Evolutionary conservation across 176 grass and related monocot species (phyloP).

Genomic region (Carex littledalei): DNA sequence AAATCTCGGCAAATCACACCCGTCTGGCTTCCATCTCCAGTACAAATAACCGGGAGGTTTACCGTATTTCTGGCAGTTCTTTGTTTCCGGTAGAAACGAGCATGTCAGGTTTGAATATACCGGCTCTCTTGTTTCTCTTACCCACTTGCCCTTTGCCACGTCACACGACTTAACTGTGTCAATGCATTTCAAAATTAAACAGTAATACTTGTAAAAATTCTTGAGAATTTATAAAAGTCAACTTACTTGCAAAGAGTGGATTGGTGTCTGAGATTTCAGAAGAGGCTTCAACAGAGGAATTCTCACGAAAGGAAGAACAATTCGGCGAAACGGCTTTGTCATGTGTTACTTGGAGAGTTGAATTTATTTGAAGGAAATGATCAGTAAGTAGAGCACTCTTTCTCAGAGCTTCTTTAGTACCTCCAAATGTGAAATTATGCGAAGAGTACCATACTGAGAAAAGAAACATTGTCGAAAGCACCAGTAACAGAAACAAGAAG

Average conservation of each 20-base stretch:
- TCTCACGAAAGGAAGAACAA: not conserved
- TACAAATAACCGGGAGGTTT: conserved; percentile 35
- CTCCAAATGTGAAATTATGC: not conserved
- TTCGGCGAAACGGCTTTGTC: not conserved
- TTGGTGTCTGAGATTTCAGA: not conserved
- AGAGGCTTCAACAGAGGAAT: not conserved
- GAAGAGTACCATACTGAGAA: conserved; percentile 20
- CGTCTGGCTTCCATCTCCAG: conserved; percentile 44
- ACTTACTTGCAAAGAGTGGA: not conserved
- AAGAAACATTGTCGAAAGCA: conserved; percentile 5
- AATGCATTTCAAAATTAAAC: not conserved
- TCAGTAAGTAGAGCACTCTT: conserved; percentile 6
- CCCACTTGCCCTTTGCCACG: conserved; percentile 40
- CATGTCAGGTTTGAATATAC: conserved; percentile 37
- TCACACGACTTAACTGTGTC: conserved; percentile 23
- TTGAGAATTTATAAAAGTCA: not conserved
- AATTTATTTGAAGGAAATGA: not conserved
- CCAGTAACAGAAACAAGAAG: conserved; percentile 11
- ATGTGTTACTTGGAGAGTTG: not conserved
- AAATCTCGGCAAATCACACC: conserved; percentile 38
- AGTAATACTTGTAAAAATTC: not conserved
- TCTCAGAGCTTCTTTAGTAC: conserved; percentile 11
- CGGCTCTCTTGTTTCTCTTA: conserved; percentile 19
- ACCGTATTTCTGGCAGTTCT: conserved; percentile 38
- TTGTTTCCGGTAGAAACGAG: conserved; percentile 27